Evolutionary conservation across 345 rosid genomes (phyloP), one percentile per base, ranked within the genome.

Genomic region (Citrus glauca): DNA sequence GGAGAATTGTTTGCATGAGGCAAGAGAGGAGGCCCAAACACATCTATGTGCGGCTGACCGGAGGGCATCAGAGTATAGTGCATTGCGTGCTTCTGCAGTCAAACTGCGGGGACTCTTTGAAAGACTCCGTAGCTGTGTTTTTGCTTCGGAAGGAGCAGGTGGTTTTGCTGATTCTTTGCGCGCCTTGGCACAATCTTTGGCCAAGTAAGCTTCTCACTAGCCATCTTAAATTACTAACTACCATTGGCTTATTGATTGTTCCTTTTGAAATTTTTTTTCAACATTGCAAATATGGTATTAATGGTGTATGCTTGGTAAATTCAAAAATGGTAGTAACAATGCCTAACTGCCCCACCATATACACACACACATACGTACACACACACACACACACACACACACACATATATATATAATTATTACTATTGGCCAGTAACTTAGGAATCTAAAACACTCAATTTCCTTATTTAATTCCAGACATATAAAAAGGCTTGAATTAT

Each of bases 21-120:
- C 98, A 80, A 93, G 99, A 84, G 92, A 97, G 84, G 99, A 94
- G 87, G 98, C 97, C 48, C 98, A 97, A 79, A 94, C 98, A 73
- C 91, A 93, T 87, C 97, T 93, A 10, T 97, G 97, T 82, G 96
- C 96, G 14, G 98, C 98, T 81, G 97, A 93, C 67, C 75, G 94
- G 76, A 91, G 96, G 80, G 94, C 99, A 72, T 89, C 95, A 4
- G 94, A 97, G 83, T 97, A 94, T 79, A 86, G 45, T 73, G 85
- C 95, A 35, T 82, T 94, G 80, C 95, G 93, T 81, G 91, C 98
- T 76, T 92, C 98, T 77, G 91, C 97, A 79, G 93, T 94, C 78
- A 96, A 91, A 80, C 89, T 91, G 92, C 90, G 86, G 37, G 81
- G 97, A 71, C 93, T 97, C 66, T 89, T 90, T 81, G 98, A 97